A percentile compares a stretch with the other conserved stretches of the same genome.
These are phyloP conservation scores for Aspergillus sclerotialis DNA, from an alignment of 2,329 filamentous ascomycete species.

Conservation along the genomic window DNA sequence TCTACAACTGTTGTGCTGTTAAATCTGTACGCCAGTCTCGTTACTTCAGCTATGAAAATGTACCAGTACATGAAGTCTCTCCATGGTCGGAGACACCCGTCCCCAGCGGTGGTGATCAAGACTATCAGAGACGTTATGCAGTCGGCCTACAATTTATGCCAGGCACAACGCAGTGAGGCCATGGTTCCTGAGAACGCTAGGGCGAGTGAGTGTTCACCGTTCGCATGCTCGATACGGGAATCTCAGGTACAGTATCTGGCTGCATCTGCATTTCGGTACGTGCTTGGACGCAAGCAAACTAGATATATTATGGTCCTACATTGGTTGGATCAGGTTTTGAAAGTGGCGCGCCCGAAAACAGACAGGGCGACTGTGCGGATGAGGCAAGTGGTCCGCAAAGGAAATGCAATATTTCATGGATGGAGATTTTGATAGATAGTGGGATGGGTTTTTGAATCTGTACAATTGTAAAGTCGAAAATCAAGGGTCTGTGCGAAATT, in stretches of 20 bases:
- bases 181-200: conserved; percentile 2
- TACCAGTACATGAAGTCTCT: conserved; percentile 57
- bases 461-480: too few relatives aligned
- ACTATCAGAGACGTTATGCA: conserved; percentile 61
- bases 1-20: conserved; percentile 57
- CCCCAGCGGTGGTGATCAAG: conserved; percentile 52
- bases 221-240: conserved; percentile 55
- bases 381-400: conserved; percentile 25
- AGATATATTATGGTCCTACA: conserved; percentile 56
- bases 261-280: conserved; percentile 60
- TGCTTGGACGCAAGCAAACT: conserved; percentile 66
- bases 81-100: conserved; percentile 45
- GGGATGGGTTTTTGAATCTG: background rate
- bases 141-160: conserved; percentile 58
- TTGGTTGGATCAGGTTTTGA: conserved; percentile 56
- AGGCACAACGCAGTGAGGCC: conserved; percentile 39
- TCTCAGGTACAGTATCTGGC: conserved; percentile 59
- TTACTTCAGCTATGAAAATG: conserved; percentile 70
- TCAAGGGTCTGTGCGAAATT: background rate
- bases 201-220: conserved; percentile 12
- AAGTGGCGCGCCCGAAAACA: conserved; percentile 29
- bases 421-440: conserved; percentile 27
- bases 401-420: conserved; percentile 27
- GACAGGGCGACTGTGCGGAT: conserved; percentile 29
- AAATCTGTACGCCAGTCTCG: conserved; percentile 71